phyloP scores from a whole-genome alignment of 257 asterid species.

The Anisodus acutangulus region DNA sequence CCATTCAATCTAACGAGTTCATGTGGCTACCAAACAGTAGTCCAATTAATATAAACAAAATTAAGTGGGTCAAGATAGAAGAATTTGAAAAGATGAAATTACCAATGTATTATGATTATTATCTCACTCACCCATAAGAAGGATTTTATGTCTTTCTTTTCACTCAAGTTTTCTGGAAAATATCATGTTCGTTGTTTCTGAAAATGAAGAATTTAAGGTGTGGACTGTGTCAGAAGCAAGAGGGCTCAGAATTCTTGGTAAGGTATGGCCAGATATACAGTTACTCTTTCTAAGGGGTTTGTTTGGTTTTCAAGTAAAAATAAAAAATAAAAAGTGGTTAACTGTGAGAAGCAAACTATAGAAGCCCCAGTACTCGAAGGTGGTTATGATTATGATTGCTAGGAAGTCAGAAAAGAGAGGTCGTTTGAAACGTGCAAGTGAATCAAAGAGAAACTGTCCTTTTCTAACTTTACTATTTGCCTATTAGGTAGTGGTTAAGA shows the following conservation, averaged over 20 bases:
- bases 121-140: background rate
- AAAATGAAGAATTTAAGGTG: constrained; percentile 14
- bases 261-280: background rate
- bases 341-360: constrained; percentile 40
- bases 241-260: constrained; percentile 27
- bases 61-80: background rate
- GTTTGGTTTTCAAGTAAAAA: constrained; percentile 37
- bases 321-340: background rate
- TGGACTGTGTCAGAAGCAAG: constrained; percentile 36
- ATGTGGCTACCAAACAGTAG: background rate
- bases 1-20: background rate
- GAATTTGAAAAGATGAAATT: background rate
- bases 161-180: background rate
- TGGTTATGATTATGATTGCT: constrained; percentile 29
- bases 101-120: background rate
- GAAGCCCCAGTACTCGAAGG: constrained; percentile 15
- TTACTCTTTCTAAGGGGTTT: background rate
- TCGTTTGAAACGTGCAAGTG: constrained; percentile 26
- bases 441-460: constrained; percentile 28
- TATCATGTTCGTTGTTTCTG: background rate
- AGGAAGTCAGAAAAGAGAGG: background rate
- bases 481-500: background rate
- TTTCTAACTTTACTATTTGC: background rate
- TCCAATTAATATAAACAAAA: background rate
- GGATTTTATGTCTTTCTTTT: background rate